Evolutionary conservation across 345 rosid genomes (phyloP).

Genomic region (Syzygium aqueum): DNA sequence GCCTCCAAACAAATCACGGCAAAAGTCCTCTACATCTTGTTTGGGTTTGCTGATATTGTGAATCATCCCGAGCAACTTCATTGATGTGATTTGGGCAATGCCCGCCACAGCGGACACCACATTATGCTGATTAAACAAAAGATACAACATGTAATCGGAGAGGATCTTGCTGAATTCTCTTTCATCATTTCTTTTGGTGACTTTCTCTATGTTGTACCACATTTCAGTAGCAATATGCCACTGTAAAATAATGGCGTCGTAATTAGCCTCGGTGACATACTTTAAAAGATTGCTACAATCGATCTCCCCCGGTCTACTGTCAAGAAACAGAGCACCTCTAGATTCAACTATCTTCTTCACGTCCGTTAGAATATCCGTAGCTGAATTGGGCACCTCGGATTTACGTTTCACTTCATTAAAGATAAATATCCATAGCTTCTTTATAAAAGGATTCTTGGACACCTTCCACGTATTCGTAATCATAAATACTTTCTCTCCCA

Average conservation of each 20-base stretch:
- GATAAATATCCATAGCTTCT: neutral
- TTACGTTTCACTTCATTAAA: no score
- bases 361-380: fast-evolving
- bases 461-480: neutral
- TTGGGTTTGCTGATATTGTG: fast-evolving
- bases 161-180: neutral
- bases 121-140: no score
- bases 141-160: neutral
- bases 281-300: no score
- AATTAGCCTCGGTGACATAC: neutral
- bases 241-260: neutral
- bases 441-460: neutral
- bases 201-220: neutral
- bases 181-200: neutral
- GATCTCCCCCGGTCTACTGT: neutral
- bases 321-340: no score
- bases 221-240: neutral
- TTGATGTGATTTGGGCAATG: neutral
- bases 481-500: fast-evolving
- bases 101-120: neutral
- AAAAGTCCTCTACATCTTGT: no score
- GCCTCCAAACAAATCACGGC: no score
- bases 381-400: no score
- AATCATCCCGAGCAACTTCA: no score
- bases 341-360: neutral